Conservation (phyloP, 2,329 filamentous ascomycete species). For the Ophiosphaerella korrae region DNA sequence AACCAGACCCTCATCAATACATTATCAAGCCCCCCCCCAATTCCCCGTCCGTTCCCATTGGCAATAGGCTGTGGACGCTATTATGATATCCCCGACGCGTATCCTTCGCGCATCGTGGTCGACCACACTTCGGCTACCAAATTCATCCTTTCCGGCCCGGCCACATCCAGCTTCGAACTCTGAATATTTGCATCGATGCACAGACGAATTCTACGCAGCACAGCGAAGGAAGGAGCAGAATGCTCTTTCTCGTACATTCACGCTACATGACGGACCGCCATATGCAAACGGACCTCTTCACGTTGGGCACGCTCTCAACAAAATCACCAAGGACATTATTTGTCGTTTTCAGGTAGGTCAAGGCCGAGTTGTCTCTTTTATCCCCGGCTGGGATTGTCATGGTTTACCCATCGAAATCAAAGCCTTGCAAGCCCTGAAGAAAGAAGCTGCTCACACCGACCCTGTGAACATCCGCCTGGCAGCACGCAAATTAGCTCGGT, state of each 20-base stretch:
- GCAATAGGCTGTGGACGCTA: constrained; percentile 37
- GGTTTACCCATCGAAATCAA: constrained; percentile 97
- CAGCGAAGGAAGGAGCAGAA: constrained; percentile 59
- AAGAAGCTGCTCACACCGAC: constrained; percentile 44
- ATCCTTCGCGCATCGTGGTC: constrained; percentile 49
- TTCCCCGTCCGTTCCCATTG: too few species aligned
- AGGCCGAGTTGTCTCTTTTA: constrained; percentile 77
- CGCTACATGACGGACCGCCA: constrained; percentile 92
- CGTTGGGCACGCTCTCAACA: constrained; percentile 93
- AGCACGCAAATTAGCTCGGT: constrained; percentile 68
- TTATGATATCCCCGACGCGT: constrained; percentile 46
- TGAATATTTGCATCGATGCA: constrained; percentile 73
- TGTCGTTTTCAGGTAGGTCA: constrained; percentile 78
- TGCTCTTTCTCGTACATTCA: constrained; percentile 65
- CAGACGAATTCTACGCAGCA: constrained; percentile 89
- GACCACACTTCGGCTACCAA: constrained; percentile 55
- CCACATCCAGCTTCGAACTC: constrained; percentile 39
- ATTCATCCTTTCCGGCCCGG: constrained; percentile 56
- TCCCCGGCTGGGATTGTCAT: constrained; percentile 98
- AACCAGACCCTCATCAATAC: too few species aligned
- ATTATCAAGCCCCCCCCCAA: too few species aligned
- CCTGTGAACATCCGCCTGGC: constrained; percentile 65
- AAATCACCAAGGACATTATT: constrained; percentile 94
- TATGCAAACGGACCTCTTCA: constrained; percentile 95
- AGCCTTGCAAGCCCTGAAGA: constrained; percentile 68